These are phyloP conservation scores for Solanum hybrid DNA, from an alignment of 305 asterid genomes.

Conservation along the genomic window DNA sequence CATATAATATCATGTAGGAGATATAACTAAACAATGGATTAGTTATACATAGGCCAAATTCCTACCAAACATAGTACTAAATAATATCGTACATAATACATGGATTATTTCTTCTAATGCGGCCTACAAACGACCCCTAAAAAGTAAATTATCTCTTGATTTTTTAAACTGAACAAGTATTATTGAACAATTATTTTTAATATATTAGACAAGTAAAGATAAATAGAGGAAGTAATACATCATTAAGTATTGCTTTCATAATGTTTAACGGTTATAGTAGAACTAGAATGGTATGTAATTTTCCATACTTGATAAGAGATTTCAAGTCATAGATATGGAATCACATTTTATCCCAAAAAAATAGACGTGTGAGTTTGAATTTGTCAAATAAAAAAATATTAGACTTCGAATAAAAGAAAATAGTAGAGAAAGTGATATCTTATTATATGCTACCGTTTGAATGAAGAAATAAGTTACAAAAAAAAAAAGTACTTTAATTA, in stretches of 20 bases:
- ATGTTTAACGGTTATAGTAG: background rate
- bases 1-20: no score
- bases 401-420: background rate
- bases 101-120: no score
- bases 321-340: background rate
- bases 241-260: background rate
- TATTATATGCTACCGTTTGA: background rate
- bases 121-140: no score
- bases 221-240: no score
- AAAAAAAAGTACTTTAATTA: background rate
- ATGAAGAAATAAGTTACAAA: background rate
- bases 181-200: no score
- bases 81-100: no score
- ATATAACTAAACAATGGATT: no score
- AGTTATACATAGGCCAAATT: no score
- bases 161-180: no score
- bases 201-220: no score
- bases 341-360: background rate
- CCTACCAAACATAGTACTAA: no score
- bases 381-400: background rate
- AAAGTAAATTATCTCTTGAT: background rate
- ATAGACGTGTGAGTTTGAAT: background rate
- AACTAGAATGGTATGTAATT: background rate
- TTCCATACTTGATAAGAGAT: background rate
- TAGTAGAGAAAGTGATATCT: background rate